A percentile compares a stretch with the other conserved stretches of the same genome.
Evolutionary conservation across 192 early-diverging fungal genomes (phyloP).

Genomic region (Coemansia erecta): DNA sequence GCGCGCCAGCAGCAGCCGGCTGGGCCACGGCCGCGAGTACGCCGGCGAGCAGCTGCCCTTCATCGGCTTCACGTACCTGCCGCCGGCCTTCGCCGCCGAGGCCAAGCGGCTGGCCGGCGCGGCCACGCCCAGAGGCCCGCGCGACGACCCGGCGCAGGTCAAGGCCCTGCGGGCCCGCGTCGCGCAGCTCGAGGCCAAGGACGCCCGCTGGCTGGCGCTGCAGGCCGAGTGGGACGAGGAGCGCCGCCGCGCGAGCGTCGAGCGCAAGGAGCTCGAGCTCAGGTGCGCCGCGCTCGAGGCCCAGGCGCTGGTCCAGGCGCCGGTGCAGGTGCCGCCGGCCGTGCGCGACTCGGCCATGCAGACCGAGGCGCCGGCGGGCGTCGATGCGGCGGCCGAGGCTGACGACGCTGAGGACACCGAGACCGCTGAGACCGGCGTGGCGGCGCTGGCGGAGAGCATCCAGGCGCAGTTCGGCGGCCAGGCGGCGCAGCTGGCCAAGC

Average conservation of each 20-base stretch:
- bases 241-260: constrained; percentile 12
- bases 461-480: constrained; percentile 29
- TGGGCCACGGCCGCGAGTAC: constrained; percentile 59
- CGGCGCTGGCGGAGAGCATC: constrained; percentile 17
- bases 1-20: constrained; percentile 50
- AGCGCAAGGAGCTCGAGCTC: constrained; percentile 22
- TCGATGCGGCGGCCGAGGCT: constrained; percentile 3
- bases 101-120: constrained; percentile 3
- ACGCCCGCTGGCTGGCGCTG: constrained; percentile 12
- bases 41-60: constrained; percentile 80
- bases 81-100: constrained; percentile 15
- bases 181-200: constrained; percentile 35
- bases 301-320: constrained; percentile 10
- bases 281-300: constrained; percentile 24
- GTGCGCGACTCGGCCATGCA: constrained; percentile 39
- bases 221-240: constrained; percentile 38
- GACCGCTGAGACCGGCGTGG: too few relatives aligned
- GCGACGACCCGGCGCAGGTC: constrained; percentile 36
- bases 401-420: constrained; percentile 3
- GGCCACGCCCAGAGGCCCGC: constrained; percentile 26
- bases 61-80: constrained; percentile 77
- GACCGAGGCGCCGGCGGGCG: constrained; percentile 8
- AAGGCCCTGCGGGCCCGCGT: constrained; percentile 17
- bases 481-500: constrained; percentile 21
- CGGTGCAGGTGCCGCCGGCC: constrained; percentile 13